phyloP scores from a whole-genome alignment of 2,329 filamentous ascomycete species.

The Botrytis squamosa region DNA sequence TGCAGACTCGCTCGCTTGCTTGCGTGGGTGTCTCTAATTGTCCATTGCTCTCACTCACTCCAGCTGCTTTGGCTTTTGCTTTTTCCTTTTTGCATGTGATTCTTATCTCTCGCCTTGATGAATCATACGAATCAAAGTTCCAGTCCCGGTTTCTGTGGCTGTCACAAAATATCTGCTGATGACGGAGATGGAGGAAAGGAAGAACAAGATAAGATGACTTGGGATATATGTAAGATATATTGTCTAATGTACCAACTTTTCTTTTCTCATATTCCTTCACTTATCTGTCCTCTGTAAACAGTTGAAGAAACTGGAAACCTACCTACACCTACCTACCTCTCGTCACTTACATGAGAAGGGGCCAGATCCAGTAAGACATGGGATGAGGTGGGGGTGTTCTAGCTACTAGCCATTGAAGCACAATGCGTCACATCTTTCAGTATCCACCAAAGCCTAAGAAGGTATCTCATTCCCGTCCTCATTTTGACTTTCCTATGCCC shows the following conservation, averaged over 20 bases:
- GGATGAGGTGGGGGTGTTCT: conserved; percentile 3
- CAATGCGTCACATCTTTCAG: conserved; percentile 6
- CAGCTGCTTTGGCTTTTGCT: background rate
- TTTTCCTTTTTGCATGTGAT: conserved; percentile 8
- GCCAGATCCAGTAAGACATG: conserved; percentile 3
- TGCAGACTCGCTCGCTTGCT: background rate
- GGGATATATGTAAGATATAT: no score
- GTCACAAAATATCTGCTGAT: background rate
- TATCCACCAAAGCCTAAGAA: background rate
- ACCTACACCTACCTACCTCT: background rate
- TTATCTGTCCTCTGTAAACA: background rate
- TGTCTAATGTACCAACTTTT: background rate
- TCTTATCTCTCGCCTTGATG: background rate
- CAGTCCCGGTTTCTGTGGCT: background rate
- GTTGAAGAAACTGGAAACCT: background rate
- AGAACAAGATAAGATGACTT: no score
- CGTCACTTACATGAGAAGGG: background rate
- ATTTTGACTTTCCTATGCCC: background rate
- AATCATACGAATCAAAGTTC: background rate
- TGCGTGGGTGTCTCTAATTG: background rate
- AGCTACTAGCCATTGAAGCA: conserved; percentile 5
- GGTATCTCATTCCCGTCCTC: background rate
- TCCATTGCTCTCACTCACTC: background rate
- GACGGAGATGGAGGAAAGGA: background rate
- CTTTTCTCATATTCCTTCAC: no score